Evolutionary conservation across 1,284 basidiomycete species (phyloP), one percentile per base, ranked within the genome.

Genomic region (Trichosporon ovoides): DNA sequence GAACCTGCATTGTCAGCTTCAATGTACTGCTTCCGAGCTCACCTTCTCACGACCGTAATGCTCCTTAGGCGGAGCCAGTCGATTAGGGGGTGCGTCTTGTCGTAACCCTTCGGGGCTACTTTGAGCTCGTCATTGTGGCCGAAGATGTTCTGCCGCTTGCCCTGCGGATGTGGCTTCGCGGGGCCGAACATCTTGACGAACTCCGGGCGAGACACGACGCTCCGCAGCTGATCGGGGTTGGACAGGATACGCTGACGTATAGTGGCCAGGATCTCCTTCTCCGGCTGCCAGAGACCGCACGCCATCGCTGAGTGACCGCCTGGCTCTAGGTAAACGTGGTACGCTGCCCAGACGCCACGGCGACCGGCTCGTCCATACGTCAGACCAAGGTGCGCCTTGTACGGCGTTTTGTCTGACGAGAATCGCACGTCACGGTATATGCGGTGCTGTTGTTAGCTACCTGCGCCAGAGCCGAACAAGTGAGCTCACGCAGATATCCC

Each of bases 81-180:
- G 61, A 94, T 94, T 70, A 93, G 88, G 74, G 80, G 80, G 71
- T 95, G 91, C 19, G 80, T 81, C 75, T 91, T 94, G 56, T 84
- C 83, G n/a, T 92, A 77, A 0, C 91, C 91, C 71, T 93, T 93
- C 1, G 91, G 91, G 11, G 91, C 89, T 2, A 84, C 84, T 76
- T 93, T 94, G 52, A 93, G 78, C 69, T 89, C 85, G 67, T 90
- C 90, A 3, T 89, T 87, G 58, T 76, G 74, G 0, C 91, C 91
- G 74, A 91, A 93, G 3, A 94, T 83, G 70, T 83, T 92, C 69
- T 83, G 82, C 52, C 84, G 77, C 57, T 79, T 72, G 34, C 87
- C 87, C 49, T 85, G 81, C 5, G 83, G 79, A 66, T 83, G 80
- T 1, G 85, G 84, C 48, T 79, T 80, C 1, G 89, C 80, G 55